Conservation (phyloP, 805 yeast genomes). For the Komagataella mondaviorum region DNA sequence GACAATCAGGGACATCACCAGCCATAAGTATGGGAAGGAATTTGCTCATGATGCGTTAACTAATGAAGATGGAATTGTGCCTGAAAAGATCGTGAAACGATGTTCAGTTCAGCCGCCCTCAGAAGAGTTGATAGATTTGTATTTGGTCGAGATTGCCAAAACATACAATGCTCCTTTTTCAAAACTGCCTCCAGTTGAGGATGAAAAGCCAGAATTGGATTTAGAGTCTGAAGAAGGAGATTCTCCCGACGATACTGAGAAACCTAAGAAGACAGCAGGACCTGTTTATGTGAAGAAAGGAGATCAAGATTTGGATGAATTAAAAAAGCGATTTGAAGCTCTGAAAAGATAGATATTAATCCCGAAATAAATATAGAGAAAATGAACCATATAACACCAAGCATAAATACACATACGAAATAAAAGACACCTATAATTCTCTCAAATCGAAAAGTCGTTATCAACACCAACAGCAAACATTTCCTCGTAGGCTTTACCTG, state of each 20-base stretch:
- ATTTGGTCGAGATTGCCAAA: slow-evolving; percentile 66
- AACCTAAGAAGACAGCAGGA: slow-evolving; percentile 8
- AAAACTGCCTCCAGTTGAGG: slow-evolving; percentile 5
- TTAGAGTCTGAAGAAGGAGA: slow-evolving; percentile 12
- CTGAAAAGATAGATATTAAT: slow-evolving; percentile 25
- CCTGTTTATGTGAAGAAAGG: slow-evolving; percentile 10
- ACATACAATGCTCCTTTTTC: slow-evolving; percentile 71
- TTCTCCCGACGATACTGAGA: slow-evolving; percentile 6
- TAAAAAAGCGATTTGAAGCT: slow-evolving; percentile 68
- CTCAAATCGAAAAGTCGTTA: neutral
- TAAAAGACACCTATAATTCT: neutral
- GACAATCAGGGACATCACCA: slow-evolving; percentile 46
- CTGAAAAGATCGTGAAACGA: slow-evolving; percentile 50
- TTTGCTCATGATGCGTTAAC: slow-evolving; percentile 43
- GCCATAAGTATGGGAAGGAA: slow-evolving; percentile 54
- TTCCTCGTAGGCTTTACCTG: slow-evolving; percentile 16
- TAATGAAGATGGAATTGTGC: slow-evolving; percentile 37
- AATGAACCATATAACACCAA: neutral
- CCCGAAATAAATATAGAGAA: neutral
- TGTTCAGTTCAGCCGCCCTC: slow-evolving; percentile 59
- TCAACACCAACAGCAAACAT: slow-evolving; percentile 13
- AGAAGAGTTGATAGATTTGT: slow-evolving; percentile 49
- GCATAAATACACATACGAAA: neutral
- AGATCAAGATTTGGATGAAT: slow-evolving; percentile 44
- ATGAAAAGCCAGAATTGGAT: slow-evolving; percentile 14